Evolutionary conservation across 164 flowering plant species (phyloP).

Genomic region (Dillenia turbinata): DNA sequence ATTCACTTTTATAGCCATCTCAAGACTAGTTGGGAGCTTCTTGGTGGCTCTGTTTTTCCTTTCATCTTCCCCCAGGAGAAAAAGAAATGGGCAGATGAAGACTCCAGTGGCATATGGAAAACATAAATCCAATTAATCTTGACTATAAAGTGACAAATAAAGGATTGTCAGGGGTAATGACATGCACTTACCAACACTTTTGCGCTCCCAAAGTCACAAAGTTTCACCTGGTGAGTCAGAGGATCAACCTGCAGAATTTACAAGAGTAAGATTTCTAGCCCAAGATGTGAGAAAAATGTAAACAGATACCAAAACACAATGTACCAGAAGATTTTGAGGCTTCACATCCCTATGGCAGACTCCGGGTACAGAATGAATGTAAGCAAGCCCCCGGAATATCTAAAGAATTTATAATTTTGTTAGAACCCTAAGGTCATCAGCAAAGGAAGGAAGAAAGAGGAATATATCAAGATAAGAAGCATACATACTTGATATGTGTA

Average conservation of each 20-base stretch:
- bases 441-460: conserved; percentile 1
- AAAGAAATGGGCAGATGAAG: too few species aligned
- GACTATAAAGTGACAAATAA: neutral
- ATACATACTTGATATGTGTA: conserved; percentile 68
- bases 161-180: neutral
- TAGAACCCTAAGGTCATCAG: neutral
- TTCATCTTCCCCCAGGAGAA: too few species aligned
- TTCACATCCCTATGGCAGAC: conserved; percentile 76
- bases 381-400: conserved; percentile 92
- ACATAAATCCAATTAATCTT: too few species aligned
- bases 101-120: too few species aligned
- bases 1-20: too few species aligned
- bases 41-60: too few species aligned
- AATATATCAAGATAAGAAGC: neutral
- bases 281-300: too few species aligned
- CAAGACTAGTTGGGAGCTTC: too few species aligned
- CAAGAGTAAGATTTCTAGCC: neutral
- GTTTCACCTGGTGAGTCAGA: conserved; percentile 84
- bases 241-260: conserved; percentile 73
- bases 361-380: conserved; percentile 60
- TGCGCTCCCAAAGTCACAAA: conserved; percentile 98
- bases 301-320: neutral
- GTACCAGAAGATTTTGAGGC: conserved; percentile 93
- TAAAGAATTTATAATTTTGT: conserved; percentile 16
- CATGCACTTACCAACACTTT: conserved; percentile 56